Base-by-base conservation (phyloP, 352 stramenopile species). In the Peronospora belbahrii region DNA sequence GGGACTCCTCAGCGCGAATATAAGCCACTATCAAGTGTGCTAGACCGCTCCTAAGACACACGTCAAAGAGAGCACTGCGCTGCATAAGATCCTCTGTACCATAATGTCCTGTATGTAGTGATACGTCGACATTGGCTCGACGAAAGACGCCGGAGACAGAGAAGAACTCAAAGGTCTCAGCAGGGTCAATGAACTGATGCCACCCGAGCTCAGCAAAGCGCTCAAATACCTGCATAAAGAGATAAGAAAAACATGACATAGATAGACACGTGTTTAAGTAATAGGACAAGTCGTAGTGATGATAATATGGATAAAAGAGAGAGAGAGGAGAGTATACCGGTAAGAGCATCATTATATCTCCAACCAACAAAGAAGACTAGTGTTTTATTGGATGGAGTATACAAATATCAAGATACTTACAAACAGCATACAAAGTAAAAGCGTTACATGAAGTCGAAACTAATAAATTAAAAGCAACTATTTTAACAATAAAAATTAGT, bases 131-230 rank as follows among this genome's bases (percentile, higher is more conserved):
- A 31, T 81, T 70, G 18, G 65, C 62, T 25, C 64, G 73, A 25
- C 68, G 70, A 42, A 86, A 93, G 14, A 93, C 64, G 15, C 80
- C 80, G 0, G 80, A 84, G 30, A 85, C 77, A 17, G 70, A 74
- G 43, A 92, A 89, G 58, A 88, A 82, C 69, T 92, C 80, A 56
- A 84, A 92, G 17, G 77, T 89, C 72, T 92, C 80, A 6, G 70
- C 77, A 9, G 80, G 80, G 25, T 85, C 74, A 23, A 83, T 73
- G 62, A 89, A 89, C 38, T 67, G 69, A 48, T 81, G 70, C 77
- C 80, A 92, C 5, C 79, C 79, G 40, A 72, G 65, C 60, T 90
- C 79, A 15, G 75, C 75, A 48, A 90, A 90, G 48, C 64, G 75
- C 48, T 90, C 79, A 33, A 88, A 69, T 14, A 88, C 78, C 75